phyloP scores from a whole-genome alignment of 2,329 filamentous ascomycete genomes.

The Pseudocercospora fuligena region DNA sequence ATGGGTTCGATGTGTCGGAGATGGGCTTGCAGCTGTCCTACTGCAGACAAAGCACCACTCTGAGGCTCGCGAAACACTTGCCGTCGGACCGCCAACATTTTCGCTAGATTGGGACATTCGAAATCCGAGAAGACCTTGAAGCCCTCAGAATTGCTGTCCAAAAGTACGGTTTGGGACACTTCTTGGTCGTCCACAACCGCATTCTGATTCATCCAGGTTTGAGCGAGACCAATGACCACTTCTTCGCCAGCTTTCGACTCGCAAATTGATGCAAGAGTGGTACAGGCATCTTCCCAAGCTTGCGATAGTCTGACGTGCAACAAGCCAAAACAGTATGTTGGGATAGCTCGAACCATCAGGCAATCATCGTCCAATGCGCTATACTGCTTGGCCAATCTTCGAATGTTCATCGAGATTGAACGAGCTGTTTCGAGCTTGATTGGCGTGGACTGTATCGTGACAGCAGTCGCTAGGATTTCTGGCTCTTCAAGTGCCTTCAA shows the following conservation, averaged over 20 bases:
- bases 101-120: conserved; percentile 76
- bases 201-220: conserved; percentile 69
- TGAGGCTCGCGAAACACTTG: conserved; percentile 59
- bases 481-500: conserved; percentile 55
- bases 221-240: conserved; percentile 70
- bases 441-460: conserved; percentile 79
- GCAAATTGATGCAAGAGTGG: conserved; percentile 75
- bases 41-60: conserved; percentile 27
- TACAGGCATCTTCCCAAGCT: conserved; percentile 82
- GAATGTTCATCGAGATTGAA: conserved; percentile 81
- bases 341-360: conserved; percentile 74
- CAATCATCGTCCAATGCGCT: conserved; percentile 61
- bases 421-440: conserved; percentile 77
- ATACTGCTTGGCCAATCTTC: conserved; percentile 73
- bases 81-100: conserved; percentile 59
- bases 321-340: conserved; percentile 85
- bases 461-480: conserved; percentile 66
- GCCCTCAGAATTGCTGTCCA: conserved; percentile 31
- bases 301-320: conserved; percentile 84
- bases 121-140: conserved; percentile 68
- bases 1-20: conserved; percentile 23
- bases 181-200: conserved; percentile 42
- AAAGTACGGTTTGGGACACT: conserved; percentile 33
- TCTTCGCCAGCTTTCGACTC: conserved; percentile 74
- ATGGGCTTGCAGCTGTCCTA: conserved; percentile 25